A percentile compares a stretch with the other conserved stretches of the same genome.
These are phyloP conservation scores for Mortierella sp. DNA, from an alignment of 371 early-diverging fungal species.

Conservation along the genomic window DNA sequence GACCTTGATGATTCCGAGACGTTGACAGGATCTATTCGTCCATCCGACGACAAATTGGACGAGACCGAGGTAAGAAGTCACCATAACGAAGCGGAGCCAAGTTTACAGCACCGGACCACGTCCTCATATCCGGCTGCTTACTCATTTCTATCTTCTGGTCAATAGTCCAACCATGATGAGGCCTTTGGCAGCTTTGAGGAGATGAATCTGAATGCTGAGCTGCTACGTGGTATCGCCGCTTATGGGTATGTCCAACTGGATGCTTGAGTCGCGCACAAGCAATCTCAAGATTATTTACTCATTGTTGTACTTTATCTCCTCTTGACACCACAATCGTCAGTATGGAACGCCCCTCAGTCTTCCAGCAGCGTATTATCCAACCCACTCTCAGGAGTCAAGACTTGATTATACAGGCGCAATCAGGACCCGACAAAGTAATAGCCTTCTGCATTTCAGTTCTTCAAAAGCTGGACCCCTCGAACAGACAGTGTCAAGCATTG, in stretches of 20 bases:
- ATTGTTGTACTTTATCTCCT: too few species aligned
- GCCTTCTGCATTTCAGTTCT: constrained; percentile 93
- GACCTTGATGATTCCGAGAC: too few species aligned
- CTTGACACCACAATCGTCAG: not conserved
- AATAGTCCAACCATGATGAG: constrained; percentile 70
- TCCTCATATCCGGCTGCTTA: too few species aligned
- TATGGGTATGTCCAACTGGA: constrained; percentile 19
- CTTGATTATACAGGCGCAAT: constrained; percentile 94
- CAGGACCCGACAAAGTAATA: constrained; percentile 90
- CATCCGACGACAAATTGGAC: too few species aligned
- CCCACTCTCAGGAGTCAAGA: constrained; percentile 83
- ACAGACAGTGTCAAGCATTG: constrained; percentile 83
- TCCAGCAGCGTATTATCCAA: constrained; percentile 68
- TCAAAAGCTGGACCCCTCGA: constrained; percentile 80
- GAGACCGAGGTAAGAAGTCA: too few species aligned
- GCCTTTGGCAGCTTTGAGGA: constrained; percentile 22
- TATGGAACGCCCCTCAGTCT: not conserved
- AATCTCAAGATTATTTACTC: not conserved
- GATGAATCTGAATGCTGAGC: constrained; percentile 19
- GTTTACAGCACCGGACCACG: too few species aligned
- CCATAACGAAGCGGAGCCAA: too few species aligned
- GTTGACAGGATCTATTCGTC: too few species aligned
- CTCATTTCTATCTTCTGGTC: not conserved
- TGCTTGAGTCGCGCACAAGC: not conserved
- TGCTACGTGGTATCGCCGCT: constrained; percentile 31